These are phyloP conservation scores for Phytophthora podocarpi DNA, from an alignment of 352 stramenopile species.

Conservation along the genomic window DNA sequence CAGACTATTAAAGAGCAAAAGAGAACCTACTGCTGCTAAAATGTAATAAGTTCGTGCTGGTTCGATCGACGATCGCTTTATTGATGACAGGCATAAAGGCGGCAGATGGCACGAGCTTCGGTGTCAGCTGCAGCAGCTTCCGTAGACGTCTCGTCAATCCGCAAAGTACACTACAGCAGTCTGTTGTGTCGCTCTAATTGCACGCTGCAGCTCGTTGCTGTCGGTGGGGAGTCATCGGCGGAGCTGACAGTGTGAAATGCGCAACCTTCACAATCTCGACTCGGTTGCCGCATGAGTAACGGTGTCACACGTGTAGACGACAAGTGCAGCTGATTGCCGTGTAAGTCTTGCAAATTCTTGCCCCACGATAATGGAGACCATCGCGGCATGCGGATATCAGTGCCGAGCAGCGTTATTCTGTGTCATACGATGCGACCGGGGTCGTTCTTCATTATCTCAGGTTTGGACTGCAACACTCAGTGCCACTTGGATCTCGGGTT, in stretches of 20 bases:
- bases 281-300: slow-evolving; percentile 8
- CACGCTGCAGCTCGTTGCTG: too few species aligned
- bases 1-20: slow-evolving; percentile 7
- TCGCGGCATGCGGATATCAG: neutral
- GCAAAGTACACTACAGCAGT: too few species aligned
- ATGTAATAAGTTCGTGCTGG: too few species aligned
- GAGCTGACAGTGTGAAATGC: too few species aligned
- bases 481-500: neutral
- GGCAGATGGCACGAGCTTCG: too few species aligned
- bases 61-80: too few species aligned
- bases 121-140: too few species aligned
- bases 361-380: slow-evolving; percentile 1
- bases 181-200: too few species aligned
- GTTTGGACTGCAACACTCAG: too few species aligned
- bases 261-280: slow-evolving; percentile 5
- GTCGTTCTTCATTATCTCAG: slow-evolving; percentile 7
- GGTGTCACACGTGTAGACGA: slow-evolving; percentile 8
- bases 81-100: too few species aligned
- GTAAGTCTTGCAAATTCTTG: neutral
- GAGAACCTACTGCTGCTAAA: neutral
- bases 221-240: too few species aligned
- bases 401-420: neutral
- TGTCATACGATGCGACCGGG: slow-evolving; percentile 10
- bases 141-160: too few species aligned
- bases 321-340: slow-evolving; percentile 1